phyloP scores from a whole-genome alignment of 495 filamentous ascomycete genomes.

The Geopyxis carbonaria region DNA sequence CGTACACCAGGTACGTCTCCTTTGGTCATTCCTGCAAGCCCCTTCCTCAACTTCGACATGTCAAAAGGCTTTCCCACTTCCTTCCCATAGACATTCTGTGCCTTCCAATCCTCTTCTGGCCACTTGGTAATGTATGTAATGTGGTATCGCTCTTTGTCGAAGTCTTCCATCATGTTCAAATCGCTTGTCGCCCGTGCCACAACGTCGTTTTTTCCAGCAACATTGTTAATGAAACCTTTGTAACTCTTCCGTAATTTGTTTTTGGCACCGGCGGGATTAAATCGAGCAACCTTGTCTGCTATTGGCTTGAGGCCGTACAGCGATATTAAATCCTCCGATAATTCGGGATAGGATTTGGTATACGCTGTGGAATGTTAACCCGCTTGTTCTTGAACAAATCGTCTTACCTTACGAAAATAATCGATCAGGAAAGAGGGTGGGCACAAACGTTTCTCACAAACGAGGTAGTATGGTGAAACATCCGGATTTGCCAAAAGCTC shows the following conservation, averaged over 20 bases:
- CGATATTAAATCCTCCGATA: conserved; percentile 44
- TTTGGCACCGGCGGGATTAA: conserved; percentile 51
- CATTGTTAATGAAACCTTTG: conserved; percentile 47
- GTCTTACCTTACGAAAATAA: conserved; percentile 4
- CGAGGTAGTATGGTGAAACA: conserved; percentile 22
- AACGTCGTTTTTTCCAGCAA: conserved; percentile 42
- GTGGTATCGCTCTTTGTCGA: conserved; percentile 23
- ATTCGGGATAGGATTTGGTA: conserved; percentile 34
- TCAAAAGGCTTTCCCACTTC: conserved; percentile 30
- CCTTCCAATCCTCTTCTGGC: conserved; percentile 52
- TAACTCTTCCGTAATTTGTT: conserved; percentile 61
- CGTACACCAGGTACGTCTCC: conserved; percentile 25
- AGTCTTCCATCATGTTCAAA: conserved; percentile 30
- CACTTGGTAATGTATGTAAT: conserved; percentile 28
- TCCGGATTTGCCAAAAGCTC: conserved; percentile 22
- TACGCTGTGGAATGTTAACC: conserved; percentile 30
- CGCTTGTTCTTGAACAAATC: conserved; percentile 9
- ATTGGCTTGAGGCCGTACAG: conserved; percentile 44
- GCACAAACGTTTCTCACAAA: conserved; percentile 25
- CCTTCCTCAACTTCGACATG: conserved; percentile 20
- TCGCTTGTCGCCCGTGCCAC: conserved; percentile 27
- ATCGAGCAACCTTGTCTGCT: conserved; percentile 46
- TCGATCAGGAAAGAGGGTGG: conserved; percentile 11
- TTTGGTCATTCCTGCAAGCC: conserved; percentile 16
- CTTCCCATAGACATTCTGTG: conserved; percentile 45